phyloP scores from a whole-genome alignment of 768 basidiomycete species.

The Cystoderma amianthinum region DNA sequence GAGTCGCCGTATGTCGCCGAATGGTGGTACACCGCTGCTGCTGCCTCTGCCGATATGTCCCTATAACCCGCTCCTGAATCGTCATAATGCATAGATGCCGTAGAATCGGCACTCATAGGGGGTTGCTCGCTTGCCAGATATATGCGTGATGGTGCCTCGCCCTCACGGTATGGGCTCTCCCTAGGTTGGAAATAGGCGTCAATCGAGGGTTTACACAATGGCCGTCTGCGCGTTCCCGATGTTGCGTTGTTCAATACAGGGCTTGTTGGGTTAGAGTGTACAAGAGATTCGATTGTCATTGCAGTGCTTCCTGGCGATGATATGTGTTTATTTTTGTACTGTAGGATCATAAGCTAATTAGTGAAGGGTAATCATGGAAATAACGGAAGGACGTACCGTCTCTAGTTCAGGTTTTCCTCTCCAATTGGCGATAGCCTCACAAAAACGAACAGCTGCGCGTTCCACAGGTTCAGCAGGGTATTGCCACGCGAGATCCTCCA shows the following conservation, averaged over 20 bases:
- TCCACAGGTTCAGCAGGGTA: conserved; percentile 82
- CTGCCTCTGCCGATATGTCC: too few species aligned
- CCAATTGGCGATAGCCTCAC: conserved; percentile 79
- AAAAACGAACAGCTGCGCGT: conserved; percentile 69
- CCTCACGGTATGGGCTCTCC: neutral
- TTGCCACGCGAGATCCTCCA: conserved; percentile 73
- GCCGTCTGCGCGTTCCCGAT: conserved; percentile 9
- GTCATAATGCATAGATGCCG: neutral
- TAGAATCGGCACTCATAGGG: neutral
- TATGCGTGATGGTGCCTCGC: neutral
- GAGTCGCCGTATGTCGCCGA: neutral
- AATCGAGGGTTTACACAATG: conserved; percentile 3
- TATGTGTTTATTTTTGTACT: conserved; percentile 45
- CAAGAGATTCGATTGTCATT: conserved; percentile 59
- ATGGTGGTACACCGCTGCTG: neutral
- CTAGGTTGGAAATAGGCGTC: neutral
- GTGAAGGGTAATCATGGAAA: too few species aligned
- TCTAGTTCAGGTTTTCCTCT: conserved; percentile 81
- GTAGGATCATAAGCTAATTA: conserved; percentile 11
- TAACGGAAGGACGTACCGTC: conserved; percentile 48
- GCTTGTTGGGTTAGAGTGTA: conserved; percentile 65
- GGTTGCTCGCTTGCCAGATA: neutral
- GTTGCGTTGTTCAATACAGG: conserved; percentile 30
- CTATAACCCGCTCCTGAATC: neutral
- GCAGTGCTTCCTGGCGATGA: conserved; percentile 18